These are phyloP conservation scores for Russula olivacea DNA, from an alignment of 768 basidiomycete species.

Conservation along the genomic window DNA sequence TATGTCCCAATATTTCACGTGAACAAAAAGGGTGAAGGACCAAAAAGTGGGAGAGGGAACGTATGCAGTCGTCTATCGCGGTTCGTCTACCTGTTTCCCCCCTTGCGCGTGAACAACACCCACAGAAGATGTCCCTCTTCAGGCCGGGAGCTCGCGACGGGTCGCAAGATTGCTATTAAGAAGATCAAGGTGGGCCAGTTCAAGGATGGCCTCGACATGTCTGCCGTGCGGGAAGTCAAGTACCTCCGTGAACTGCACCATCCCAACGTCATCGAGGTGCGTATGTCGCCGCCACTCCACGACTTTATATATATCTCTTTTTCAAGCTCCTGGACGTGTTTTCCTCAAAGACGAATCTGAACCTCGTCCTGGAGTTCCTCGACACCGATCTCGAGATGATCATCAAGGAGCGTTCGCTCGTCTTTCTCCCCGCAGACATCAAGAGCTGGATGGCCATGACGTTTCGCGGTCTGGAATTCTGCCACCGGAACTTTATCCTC, in stretches of 20 bases:
- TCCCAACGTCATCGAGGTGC: constrained; percentile 89
- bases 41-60: constrained; percentile 87
- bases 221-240: constrained; percentile 96
- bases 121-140: neutral
- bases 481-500: constrained; percentile 88
- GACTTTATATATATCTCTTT: neutral
- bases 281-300: constrained; percentile 22
- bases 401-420: constrained; percentile 87
- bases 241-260: constrained; percentile 91
- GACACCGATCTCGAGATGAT: constrained; percentile 96
- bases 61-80: constrained; percentile 94
- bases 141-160: constrained; percentile 73
- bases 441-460: constrained; percentile 99
- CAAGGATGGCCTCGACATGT: constrained; percentile 99
- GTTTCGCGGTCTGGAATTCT: constrained; percentile 95
- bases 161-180: constrained; percentile 91
- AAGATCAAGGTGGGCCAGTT: constrained; percentile 96
- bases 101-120: neutral
- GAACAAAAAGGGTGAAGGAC: constrained; percentile 58
- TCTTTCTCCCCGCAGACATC: constrained; percentile 93
- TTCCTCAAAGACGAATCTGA: constrained; percentile 92
- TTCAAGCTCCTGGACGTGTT: constrained; percentile 89
- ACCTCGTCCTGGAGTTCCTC: constrained; percentile 94
- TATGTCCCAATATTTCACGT: neutral
- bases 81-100: constrained; percentile 36